Evolutionary conservation across 2,329 filamentous ascomycete genomes (phyloP), one percentile per base, ranked within the genome.

Genomic region (Pezicula rhizophila): DNA sequence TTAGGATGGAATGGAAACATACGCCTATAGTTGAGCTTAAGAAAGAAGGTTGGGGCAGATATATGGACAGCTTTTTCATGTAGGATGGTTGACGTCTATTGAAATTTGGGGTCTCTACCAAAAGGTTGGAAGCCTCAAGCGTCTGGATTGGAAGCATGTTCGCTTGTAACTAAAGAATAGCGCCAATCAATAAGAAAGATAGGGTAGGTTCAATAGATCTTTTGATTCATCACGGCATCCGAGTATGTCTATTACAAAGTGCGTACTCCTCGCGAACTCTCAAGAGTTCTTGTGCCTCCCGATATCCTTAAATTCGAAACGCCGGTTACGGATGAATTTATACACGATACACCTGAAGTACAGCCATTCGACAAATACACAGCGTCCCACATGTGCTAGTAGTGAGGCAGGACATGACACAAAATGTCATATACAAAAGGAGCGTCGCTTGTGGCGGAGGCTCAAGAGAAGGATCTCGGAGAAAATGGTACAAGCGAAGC

Each of bases 401-500:
- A 57, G 40, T 42, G 25, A 43, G 43, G 40, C 25, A 52, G 51
- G 48, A 53, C 25, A 28, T 42, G 40, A 14, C 18, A 42, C 43
- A 49, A 41, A 47, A 38, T 52, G 51, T 51, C 55, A 56, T 61
- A 62, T 62, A 61, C 59, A 62, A 62, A 59, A 61, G 53, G 53
- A 54, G 47, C 26, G 48, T 8, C 26, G 23, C 45, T 39, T 45
- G 34, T 41, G 17, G 42, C 37, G 34, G 38, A 49, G 23, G 31
- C 23, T 31, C 33, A 39, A 42, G 31, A 42, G 38, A 57, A 53
- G 38, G 49, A 35, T 45, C 48, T 18, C 43, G 50, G 55, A 51
- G 57, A 59, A 63, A 58, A 57, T 60, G 51, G 54, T 63, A 64
- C 60, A 64, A 43, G 52, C 58, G 60, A 64, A 64, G 55, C 35